A percentile compares a stretch with the other conserved stretches of the same genome.
phyloP scores from a whole-genome alignment of 306 rosid species.

The Cicer bijugum region DNA sequence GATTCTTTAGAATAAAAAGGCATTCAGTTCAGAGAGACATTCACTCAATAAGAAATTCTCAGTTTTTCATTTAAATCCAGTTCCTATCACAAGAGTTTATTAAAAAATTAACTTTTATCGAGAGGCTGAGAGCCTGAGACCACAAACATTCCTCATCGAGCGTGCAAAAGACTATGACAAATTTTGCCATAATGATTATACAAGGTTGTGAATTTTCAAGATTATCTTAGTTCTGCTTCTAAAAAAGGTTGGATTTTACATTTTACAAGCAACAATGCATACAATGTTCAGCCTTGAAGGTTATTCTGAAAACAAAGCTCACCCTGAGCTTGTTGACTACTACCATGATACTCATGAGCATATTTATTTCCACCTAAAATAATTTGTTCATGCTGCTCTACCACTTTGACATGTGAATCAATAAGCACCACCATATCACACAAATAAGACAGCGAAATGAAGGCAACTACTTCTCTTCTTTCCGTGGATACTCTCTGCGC shows the following conservation, averaged over 20 bases:
- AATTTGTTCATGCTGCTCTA: slow-evolving; percentile 33
- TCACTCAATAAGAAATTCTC: not conserved
- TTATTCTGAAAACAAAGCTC: slow-evolving; percentile 32
- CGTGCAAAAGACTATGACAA: not conserved
- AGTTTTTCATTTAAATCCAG: not conserved
- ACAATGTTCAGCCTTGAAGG: not conserved
- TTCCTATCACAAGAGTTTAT: not conserved
- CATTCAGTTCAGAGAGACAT: not conserved
- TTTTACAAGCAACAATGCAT: slow-evolving; percentile 7
- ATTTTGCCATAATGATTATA: slow-evolving; percentile 2
- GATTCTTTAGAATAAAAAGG: not conserved
- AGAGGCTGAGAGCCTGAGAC: not conserved
- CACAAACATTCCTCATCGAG: not conserved
- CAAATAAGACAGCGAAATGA: slow-evolving; percentile 24
- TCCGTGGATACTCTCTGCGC: slow-evolving; percentile 76
- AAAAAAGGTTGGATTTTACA: slow-evolving; percentile 1
- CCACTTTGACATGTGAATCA: slow-evolving; percentile 26
- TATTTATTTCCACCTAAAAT: slow-evolving; percentile 43
- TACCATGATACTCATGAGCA: slow-evolving; percentile 10
- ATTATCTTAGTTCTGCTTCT: slow-evolving; percentile 22
- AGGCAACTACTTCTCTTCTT: slow-evolving; percentile 48
- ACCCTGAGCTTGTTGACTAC: not conserved
- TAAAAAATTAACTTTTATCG: not conserved
- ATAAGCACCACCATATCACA: slow-evolving; percentile 24
- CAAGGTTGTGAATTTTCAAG: not conserved